These are phyloP conservation scores for Roridomyces roridus DNA, from an alignment of 768 basidiomycete genomes.

Conservation along the genomic window DNA sequence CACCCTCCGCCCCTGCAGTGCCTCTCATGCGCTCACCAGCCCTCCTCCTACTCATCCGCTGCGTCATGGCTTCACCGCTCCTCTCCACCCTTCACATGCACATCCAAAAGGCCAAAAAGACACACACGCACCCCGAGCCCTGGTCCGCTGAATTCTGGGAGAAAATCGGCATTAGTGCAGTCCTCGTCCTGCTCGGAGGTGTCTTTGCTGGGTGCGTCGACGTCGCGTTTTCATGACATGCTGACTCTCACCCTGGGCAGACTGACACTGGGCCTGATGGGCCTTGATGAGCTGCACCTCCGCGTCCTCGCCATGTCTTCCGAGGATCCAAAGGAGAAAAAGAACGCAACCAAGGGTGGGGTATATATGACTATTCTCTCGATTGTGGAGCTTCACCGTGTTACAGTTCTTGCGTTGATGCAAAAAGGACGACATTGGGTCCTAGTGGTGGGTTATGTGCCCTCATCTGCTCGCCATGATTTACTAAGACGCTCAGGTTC, in stretches of 20 bases:
- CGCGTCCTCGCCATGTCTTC: slow-evolving; percentile 85
- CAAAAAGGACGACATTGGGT: slow-evolving; percentile 88
- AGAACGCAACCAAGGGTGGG: slow-evolving; percentile 73
- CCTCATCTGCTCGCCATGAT: background rate
- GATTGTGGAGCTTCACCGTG: background rate
- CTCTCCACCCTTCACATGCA: background rate
- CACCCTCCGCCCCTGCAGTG: too few species aligned
- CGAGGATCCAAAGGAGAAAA: slow-evolving; percentile 68
- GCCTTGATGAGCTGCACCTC: slow-evolving; percentile 89
- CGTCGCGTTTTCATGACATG: background rate
- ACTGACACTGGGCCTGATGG: slow-evolving; percentile 92
- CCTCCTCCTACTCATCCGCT: background rate
- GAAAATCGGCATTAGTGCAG: slow-evolving; percentile 69
- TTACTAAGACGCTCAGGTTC: slow-evolving; percentile 53
- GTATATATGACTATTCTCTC: background rate
- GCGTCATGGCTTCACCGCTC: slow-evolving; percentile 1
- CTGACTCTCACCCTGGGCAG: slow-evolving; percentile 42
- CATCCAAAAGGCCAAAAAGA: background rate
- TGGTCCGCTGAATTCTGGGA: slow-evolving; percentile 59
- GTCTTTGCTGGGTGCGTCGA: slow-evolving; percentile 86
- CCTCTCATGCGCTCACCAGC: slow-evolving; percentile 1
- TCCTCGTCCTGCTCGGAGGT: slow-evolving; percentile 84
- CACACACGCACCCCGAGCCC: slow-evolving; percentile 13
- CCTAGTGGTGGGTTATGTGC: slow-evolving; percentile 67
- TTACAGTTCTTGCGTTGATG: slow-evolving; percentile 59